Evolutionary conservation across 768 basidiomycete species (phyloP).

Genomic region (Suillus paluster): DNA sequence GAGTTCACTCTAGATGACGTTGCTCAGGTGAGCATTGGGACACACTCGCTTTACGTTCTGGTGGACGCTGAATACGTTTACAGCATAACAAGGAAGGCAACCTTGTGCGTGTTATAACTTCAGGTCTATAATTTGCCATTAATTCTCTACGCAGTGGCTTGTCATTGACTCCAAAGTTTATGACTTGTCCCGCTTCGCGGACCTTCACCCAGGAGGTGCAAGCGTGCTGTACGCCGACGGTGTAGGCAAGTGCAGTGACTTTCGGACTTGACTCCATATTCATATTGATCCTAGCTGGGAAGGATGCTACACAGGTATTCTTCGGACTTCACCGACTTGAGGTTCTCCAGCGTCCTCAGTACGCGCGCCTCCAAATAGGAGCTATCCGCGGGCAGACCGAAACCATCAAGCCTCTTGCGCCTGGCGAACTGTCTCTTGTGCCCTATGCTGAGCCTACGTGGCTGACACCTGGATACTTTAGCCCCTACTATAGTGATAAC

Average conservation of each 20-base stretch:
- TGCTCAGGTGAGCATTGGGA: constrained; percentile 52
- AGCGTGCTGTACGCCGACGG: constrained; percentile 69
- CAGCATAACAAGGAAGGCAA: constrained; percentile 91
- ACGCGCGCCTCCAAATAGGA: constrained; percentile 71
- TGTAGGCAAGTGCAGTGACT: constrained; percentile 55
- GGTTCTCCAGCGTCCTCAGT: constrained; percentile 75
- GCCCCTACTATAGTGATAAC: constrained; percentile 77
- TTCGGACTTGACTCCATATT: neutral
- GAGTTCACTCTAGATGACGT: constrained; percentile 65
- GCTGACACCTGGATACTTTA: constrained; percentile 68
- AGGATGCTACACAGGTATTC: constrained; percentile 81
- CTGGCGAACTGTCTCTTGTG: constrained; percentile 72
- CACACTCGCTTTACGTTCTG: neutral
- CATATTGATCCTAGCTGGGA: constrained; percentile 51
- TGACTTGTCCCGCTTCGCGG: constrained; percentile 78
- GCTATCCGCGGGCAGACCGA: constrained; percentile 61
- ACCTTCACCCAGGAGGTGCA: constrained; percentile 84
- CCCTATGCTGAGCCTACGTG: constrained; percentile 90
- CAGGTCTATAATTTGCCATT: neutral
- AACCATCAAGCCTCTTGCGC: constrained; percentile 52
- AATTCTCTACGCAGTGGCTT: constrained; percentile 62
- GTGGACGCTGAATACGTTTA: constrained; percentile 2
- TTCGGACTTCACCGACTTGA: constrained; percentile 87
- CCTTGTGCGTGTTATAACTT: constrained; percentile 51
- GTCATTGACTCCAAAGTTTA: constrained; percentile 83